Conservation (phyloP, 305 asterid genomes). For the Euphrasia arctica region DNA sequence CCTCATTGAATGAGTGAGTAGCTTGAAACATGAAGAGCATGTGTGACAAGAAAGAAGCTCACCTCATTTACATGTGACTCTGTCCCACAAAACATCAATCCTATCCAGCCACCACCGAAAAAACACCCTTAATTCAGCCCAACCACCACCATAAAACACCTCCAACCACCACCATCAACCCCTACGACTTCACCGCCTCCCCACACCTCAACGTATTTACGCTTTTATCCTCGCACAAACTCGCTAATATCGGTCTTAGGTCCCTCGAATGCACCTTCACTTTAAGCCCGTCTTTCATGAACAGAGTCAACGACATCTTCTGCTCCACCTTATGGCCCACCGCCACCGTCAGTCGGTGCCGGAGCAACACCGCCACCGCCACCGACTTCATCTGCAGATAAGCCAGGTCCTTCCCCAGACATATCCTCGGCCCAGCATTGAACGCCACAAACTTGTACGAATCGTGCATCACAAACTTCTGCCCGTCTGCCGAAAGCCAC, state of each 20-base stretch:
- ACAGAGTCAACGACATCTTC: conserved; percentile 86
- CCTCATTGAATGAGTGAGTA: conserved; percentile 37
- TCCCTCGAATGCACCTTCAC: conserved; percentile 61
- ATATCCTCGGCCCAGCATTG: conserved; percentile 88
- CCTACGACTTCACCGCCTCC: conserved; percentile 5
- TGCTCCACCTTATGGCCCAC: conserved; percentile 78
- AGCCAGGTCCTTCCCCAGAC: conserved; percentile 82
- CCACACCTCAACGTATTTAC: not conserved
- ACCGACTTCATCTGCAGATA: conserved; percentile 90
- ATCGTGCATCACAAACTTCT: conserved; percentile 55
- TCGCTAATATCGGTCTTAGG: conserved; percentile 31
- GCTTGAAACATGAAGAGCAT: conserved; percentile 32
- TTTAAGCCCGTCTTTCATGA: conserved; percentile 79
- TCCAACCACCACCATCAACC: conserved; percentile 34
- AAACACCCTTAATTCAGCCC: conserved; percentile 20
- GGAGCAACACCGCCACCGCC: conserved; percentile 75
- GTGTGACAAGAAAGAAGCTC: conserved; percentile 20
- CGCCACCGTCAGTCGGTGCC: conserved; percentile 59
- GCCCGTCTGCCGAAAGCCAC: conserved; percentile 51
- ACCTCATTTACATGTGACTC: conserved; percentile 30
- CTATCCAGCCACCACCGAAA: conserved; percentile 25
- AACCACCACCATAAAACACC: conserved; percentile 30
- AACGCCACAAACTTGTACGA: conserved; percentile 75
- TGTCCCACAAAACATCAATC: conserved; percentile 22
- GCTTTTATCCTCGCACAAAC: conserved; percentile 17